Conservation (phyloP, 2,329 filamentous ascomycete genomes). For the Diplodia intermedia region DNA sequence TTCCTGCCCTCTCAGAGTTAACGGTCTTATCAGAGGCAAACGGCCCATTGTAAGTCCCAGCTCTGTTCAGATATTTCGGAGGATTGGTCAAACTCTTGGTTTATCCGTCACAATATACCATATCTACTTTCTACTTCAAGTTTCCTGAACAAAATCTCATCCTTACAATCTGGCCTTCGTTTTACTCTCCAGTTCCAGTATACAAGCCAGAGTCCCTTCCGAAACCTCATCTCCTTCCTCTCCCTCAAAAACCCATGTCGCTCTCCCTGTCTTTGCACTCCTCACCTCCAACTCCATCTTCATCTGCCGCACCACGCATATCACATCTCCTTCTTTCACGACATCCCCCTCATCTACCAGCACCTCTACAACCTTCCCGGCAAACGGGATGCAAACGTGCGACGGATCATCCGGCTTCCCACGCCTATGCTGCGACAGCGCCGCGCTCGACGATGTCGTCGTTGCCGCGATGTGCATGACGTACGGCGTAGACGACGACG, state of each 20-base stretch:
- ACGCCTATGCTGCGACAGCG: conserved; percentile 53
- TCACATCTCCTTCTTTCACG: conserved; percentile 60
- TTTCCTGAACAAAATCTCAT: too few relatives aligned
- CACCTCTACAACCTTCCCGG: conserved; percentile 66
- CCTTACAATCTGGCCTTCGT: background rate
- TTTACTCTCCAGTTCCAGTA: conserved; percentile 51
- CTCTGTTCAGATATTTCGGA: too few relatives aligned
- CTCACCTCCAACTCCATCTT: conserved; percentile 73
- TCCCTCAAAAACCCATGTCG: conserved; percentile 60
- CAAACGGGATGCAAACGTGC: conserved; percentile 64
- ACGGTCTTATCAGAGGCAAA: too few relatives aligned
- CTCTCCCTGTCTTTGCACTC: conserved; percentile 54
- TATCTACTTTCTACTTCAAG: too few relatives aligned
- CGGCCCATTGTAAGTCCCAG: too few relatives aligned
- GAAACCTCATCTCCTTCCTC: conserved; percentile 64
- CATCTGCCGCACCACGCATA: conserved; percentile 70
- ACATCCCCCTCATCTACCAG: conserved; percentile 62
- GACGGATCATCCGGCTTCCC: conserved; percentile 58
- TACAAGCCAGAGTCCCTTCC: conserved; percentile 61
- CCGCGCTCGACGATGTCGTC: conserved; percentile 51
- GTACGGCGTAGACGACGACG: conserved; percentile 48
- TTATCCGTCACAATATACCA: too few relatives aligned
- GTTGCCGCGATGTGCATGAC: conserved; percentile 56
- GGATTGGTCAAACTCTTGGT: too few relatives aligned
- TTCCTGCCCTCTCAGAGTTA: background rate